Conservation (phyloP, 2,329 filamentous ascomycete species). For the Fusarium compactum region DNA sequence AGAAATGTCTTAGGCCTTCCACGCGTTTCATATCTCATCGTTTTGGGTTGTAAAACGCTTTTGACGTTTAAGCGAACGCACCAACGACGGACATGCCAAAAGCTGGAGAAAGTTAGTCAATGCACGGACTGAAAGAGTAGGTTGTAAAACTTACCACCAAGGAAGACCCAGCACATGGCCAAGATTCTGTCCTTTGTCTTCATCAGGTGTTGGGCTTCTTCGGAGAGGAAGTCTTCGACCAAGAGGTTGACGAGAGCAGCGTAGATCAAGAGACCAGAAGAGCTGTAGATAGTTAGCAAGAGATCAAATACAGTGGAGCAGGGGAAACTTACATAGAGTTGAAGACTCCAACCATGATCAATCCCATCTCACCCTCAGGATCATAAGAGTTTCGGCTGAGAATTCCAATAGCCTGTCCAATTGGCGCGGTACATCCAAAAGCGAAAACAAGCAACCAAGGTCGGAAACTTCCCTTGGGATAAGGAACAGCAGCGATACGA, state of each 20-base stretch:
- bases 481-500: constrained; percentile 75
- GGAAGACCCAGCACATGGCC: constrained; percentile 64
- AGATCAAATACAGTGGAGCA: too few species aligned
- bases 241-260: constrained; percentile 73
- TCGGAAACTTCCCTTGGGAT: constrained; percentile 65
- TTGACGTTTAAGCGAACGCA: constrained; percentile 28
- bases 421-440: constrained; percentile 72
- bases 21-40: not conserved
- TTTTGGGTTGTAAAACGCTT: constrained; percentile 13
- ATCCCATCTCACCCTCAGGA: constrained; percentile 71
- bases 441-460: constrained; percentile 72
- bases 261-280: constrained; percentile 71
- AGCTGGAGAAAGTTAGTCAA: constrained; percentile 17
- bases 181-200: constrained; percentile 64
- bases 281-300: constrained; percentile 42
- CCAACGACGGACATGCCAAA: constrained; percentile 38
- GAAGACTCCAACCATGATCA: constrained; percentile 74
- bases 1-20: too few species aligned
- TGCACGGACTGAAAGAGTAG: not conserved
- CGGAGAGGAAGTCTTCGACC: constrained; percentile 74
- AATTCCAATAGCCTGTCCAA: constrained; percentile 74
- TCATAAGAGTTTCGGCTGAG: constrained; percentile 69
- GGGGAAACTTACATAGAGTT: constrained; percentile 63
- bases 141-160: constrained; percentile 58
- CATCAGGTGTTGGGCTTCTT: constrained; percentile 64